A percentile compares a stretch with the other conserved stretches of the same genome.
Evolutionary conservation across 2,329 filamentous ascomycete species (phyloP).

Genomic region (Fusarium hainanense): DNA sequence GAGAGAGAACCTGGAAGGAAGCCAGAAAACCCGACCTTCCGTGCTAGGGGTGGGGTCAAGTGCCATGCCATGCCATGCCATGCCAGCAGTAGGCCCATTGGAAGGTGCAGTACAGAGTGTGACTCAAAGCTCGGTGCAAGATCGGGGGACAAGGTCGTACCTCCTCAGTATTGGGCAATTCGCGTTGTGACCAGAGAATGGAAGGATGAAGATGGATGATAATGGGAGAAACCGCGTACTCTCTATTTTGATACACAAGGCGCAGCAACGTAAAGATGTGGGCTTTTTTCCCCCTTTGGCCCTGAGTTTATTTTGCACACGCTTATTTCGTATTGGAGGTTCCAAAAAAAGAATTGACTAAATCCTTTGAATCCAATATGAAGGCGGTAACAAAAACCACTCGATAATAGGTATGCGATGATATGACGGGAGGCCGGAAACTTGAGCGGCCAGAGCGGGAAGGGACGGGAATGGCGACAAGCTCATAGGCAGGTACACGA

Average conservation of each 20-base stretch:
- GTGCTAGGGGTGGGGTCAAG: slow-evolving; percentile 37
- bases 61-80: slow-evolving; percentile 26
- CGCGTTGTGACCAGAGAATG: slow-evolving; percentile 9
- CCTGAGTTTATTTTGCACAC: slow-evolving; percentile 19
- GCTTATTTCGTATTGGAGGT: slow-evolving; percentile 9
- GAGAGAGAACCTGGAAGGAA: slow-evolving; percentile 26
- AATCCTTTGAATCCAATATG: slow-evolving; percentile 16
- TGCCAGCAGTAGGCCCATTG: slow-evolving; percentile 3
- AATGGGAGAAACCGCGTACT: slow-evolving; percentile 6
- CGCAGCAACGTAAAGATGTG: slow-evolving; percentile 20
- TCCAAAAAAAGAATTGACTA: slow-evolving; percentile 19
- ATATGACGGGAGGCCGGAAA: slow-evolving; percentile 40
- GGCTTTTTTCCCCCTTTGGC: not conserved
- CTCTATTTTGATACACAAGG: slow-evolving; percentile 13
- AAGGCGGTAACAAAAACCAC: slow-evolving; percentile 16
- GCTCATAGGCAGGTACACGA: slow-evolving; percentile 36
- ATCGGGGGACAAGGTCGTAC: slow-evolving; percentile 28
- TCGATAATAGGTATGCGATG: slow-evolving; percentile 3
- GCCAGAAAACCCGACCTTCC: slow-evolving; percentile 24
- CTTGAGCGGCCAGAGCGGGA: slow-evolving; percentile 41
- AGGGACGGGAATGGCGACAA: slow-evolving; percentile 42
- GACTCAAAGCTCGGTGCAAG: slow-evolving; percentile 31
- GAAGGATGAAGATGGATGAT: slow-evolving; percentile 4
- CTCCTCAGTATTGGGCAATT: slow-evolving; percentile 28
- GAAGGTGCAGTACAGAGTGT: slow-evolving; percentile 27